Conservation (phyloP, 2,329 filamentous ascomycete genomes). For the Capronia coronata region DNA sequence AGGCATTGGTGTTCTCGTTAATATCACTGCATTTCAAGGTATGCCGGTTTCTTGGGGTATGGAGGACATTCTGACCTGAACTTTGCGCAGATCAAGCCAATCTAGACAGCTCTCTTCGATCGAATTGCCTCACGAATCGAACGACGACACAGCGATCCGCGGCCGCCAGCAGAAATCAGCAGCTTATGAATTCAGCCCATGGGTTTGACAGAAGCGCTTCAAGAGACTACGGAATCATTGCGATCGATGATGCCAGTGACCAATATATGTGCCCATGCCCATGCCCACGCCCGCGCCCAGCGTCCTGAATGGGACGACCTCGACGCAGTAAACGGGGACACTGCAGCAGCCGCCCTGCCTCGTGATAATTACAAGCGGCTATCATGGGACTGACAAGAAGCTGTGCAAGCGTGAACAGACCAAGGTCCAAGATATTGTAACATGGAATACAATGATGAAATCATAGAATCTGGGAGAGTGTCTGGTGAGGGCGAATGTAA, state of each 20-base stretch:
- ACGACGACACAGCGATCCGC: neutral
- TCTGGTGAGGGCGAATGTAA: too few relatives aligned
- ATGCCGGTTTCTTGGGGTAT: neutral
- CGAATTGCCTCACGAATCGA: neutral
- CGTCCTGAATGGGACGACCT: neutral
- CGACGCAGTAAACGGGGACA: too few relatives aligned
- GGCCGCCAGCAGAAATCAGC: neutral
- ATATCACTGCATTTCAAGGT: slow-evolving; percentile 97
- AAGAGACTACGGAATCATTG: neutral
- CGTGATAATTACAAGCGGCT: too few relatives aligned
- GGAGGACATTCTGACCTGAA: slow-evolving; percentile 6
- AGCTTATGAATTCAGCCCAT: neutral
- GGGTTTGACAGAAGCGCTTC: neutral
- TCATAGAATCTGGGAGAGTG: too few relatives aligned
- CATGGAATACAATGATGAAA: too few relatives aligned
- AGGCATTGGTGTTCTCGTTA: slow-evolving; percentile 91
- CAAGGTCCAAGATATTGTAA: too few relatives aligned
- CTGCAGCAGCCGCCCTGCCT: too few relatives aligned
- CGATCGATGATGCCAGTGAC: too few relatives aligned
- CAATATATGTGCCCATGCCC: too few relatives aligned
- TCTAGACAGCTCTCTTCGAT: slow-evolving; percentile 32
- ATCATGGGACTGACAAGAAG: too few relatives aligned
- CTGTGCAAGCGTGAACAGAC: too few relatives aligned
- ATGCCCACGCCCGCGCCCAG: too few relatives aligned
- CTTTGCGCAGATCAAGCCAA: slow-evolving; percentile 46